Evolutionary conservation across 805 yeast genomes (phyloP), one percentile per base, ranked within the genome.

Genomic region (Peterozyma toletana): DNA sequence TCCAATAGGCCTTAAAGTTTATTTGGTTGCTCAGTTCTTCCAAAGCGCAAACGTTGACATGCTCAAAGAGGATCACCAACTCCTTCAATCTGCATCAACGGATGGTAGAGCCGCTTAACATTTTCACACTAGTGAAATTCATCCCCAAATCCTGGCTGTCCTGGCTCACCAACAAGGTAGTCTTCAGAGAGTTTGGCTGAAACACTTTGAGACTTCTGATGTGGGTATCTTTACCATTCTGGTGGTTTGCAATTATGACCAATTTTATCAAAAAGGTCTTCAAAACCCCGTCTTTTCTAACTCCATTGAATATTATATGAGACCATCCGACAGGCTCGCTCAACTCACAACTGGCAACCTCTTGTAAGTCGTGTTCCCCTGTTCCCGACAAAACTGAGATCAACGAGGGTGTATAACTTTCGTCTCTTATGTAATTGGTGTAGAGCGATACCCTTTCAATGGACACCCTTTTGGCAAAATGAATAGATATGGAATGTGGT

Each of bases 221-320:
- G 59, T 89, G 98, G 1, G 96, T 83, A 59, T 93, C 99, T 56
- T 91, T 93, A 38, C 99, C 99, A 56, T 87, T 89, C 57, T 90
- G 97, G 54, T 88, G 96, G 54, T 95, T 93, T 1, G 86, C 75
- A 9, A 76, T 57, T 5, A 88, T 70, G n/a, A 73, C 57, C 13
- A 89, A 51, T 47, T 85, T 74, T 11, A 88, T 62, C 49, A 80
- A 64, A 53, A 80, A 83, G 42, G 93, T 78, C 52, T 84, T 80
- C 39, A 88, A 60, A 1, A 78, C 73, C 2, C 77, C 76, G 43
- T 75, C 80, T 10, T 64, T 60, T 34, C 85, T 60, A 2, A 73
- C 69, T 1, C 77, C 75, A 41, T 74, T 73, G 54, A 86, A 77
- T 2, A 68, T 66, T 14, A 86, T 67, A 53, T 80, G 80, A 13